phyloP scores from a whole-genome alignment of 2,329 filamentous ascomycete species.

The Aspergillus alliaceus region DNA sequence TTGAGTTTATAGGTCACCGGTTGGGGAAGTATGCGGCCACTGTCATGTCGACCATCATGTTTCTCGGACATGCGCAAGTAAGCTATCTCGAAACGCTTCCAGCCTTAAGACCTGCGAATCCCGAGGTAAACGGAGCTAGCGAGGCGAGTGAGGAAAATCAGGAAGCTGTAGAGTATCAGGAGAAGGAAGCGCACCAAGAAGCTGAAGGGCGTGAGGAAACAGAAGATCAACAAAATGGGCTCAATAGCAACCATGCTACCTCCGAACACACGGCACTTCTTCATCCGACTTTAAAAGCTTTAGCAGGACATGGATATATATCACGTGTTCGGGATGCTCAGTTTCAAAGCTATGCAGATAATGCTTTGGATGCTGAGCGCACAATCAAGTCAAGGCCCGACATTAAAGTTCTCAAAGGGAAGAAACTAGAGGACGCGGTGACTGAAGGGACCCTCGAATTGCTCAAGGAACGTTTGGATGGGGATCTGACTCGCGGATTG shows the following conservation, averaged over 20 bases:
- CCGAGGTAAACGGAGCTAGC: slow-evolving; percentile 25
- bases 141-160: slow-evolving; percentile 15
- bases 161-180: slow-evolving; percentile 9
- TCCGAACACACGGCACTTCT: slow-evolving; percentile 27
- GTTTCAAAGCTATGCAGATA: slow-evolving; percentile 43
- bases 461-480: slow-evolving; percentile 35
- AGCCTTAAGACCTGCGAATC: slow-evolving; percentile 25
- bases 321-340: slow-evolving; percentile 40
- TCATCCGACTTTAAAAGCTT: slow-evolving; percentile 38
- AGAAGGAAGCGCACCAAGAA: background rate
- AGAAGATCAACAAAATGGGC: slow-evolving; percentile 19
- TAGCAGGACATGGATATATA: slow-evolving; percentile 44
- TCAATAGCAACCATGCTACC: slow-evolving; percentile 25
- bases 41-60: slow-evolving; percentile 72
- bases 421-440: slow-evolving; percentile 36
- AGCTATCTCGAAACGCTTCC: slow-evolving; percentile 45
- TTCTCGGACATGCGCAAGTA: slow-evolving; percentile 70
- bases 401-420: slow-evolving; percentile 38
- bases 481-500: slow-evolving; percentile 34
- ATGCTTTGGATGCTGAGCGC: slow-evolving; percentile 39
- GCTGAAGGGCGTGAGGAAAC: slow-evolving; percentile 14
- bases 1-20: slow-evolving; percentile 70
- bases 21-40: slow-evolving; percentile 74
- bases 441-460: slow-evolving; percentile 28
- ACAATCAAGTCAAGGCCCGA: slow-evolving; percentile 30